These are phyloP conservation scores for Oryza rufipogon DNA, from an alignment of 176 grass and related monocot genomes.

Conservation along the genomic window DNA sequence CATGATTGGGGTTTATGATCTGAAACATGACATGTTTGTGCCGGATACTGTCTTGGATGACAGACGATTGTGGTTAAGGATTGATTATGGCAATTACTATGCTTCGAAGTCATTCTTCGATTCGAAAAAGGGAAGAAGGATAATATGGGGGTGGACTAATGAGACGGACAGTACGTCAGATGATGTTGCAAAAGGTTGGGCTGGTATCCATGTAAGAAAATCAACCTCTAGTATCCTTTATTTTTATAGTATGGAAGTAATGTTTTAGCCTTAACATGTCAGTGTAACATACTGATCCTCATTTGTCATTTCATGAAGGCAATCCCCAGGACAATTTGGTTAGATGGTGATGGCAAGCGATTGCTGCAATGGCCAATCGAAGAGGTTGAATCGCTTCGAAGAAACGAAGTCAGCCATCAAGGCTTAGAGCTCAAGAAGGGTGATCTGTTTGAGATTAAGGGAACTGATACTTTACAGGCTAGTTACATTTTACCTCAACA, in stretches of 20 bases:
- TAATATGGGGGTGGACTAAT: slow-evolving; percentile 80
- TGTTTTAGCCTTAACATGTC: not conserved
- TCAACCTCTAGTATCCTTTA: not conserved
- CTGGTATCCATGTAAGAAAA: slow-evolving; percentile 76
- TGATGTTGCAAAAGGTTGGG: slow-evolving; percentile 76
- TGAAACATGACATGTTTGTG: slow-evolving; percentile 58
- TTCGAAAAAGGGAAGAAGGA: slow-evolving; percentile 55
- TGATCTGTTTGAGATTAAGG: slow-evolving; percentile 60
- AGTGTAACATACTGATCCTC: not conserved
- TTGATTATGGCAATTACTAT: slow-evolving; percentile 88
- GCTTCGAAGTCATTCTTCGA: slow-evolving; percentile 90
- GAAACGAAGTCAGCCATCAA: slow-evolving; percentile 49
- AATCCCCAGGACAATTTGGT: slow-evolving; percentile 81
- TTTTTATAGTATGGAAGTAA: not conserved
- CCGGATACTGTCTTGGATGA: slow-evolving; percentile 63
- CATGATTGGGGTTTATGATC: slow-evolving; percentile 67
- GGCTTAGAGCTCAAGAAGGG: slow-evolving; percentile 62
- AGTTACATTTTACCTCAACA: slow-evolving; percentile 14
- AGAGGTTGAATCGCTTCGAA: slow-evolving; percentile 72
- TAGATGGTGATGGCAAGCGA: slow-evolving; percentile 66
- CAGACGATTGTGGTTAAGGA: slow-evolving; percentile 59
- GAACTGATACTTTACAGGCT: slow-evolving; percentile 62
- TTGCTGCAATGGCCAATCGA: slow-evolving; percentile 85
- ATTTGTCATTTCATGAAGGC: slow-evolving; percentile 43
- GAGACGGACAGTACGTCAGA: slow-evolving; percentile 68